Conservation (phyloP, 345 rosid species). For the Salix koriyanagi region DNA sequence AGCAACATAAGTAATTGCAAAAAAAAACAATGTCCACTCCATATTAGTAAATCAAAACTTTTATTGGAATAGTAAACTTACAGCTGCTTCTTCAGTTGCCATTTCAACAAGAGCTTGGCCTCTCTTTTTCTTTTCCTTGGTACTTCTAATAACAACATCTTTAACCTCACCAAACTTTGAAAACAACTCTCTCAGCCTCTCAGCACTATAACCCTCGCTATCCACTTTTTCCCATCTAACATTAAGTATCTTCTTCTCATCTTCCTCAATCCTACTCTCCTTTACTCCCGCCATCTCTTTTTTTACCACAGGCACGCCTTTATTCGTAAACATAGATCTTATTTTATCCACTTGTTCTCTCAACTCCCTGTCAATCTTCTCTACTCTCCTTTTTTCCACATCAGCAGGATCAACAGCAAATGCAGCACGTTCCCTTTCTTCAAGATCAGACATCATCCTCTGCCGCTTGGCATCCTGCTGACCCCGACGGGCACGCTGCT, state of each 20-base stretch:
- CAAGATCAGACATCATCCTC: slow-evolving; percentile 77
- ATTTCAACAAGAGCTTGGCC: slow-evolving; percentile 79
- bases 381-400: slow-evolving; percentile 55
- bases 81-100: slow-evolving; percentile 71
- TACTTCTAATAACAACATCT: slow-evolving; percentile 65
- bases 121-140: slow-evolving; percentile 45
- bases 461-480: slow-evolving; percentile 68
- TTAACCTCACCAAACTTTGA: slow-evolving; percentile 74
- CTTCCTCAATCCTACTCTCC: slow-evolving; percentile 28
- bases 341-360: slow-evolving; percentile 71
- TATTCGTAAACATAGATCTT: slow-evolving; percentile 54
- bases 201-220: slow-evolving; percentile 54
- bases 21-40: too few species aligned
- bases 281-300: slow-evolving; percentile 29
- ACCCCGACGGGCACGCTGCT: slow-evolving; percentile 44
- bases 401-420: slow-evolving; percentile 47
- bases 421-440: slow-evolving; percentile 71
- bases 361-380: slow-evolving; percentile 60
- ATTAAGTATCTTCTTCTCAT: slow-evolving; percentile 64
- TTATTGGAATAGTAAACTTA: slow-evolving; percentile 27
- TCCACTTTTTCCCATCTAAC: slow-evolving; percentile 70
- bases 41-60: neutral
- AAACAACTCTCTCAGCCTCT: slow-evolving; percentile 59
- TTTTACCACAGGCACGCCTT: slow-evolving; percentile 28
- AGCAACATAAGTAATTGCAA: neutral